A percentile compares a stretch with the other conserved stretches of the same genome.
Conservation (phyloP, 139 green algal species). For the Chlamydomonas sp. region DNA sequence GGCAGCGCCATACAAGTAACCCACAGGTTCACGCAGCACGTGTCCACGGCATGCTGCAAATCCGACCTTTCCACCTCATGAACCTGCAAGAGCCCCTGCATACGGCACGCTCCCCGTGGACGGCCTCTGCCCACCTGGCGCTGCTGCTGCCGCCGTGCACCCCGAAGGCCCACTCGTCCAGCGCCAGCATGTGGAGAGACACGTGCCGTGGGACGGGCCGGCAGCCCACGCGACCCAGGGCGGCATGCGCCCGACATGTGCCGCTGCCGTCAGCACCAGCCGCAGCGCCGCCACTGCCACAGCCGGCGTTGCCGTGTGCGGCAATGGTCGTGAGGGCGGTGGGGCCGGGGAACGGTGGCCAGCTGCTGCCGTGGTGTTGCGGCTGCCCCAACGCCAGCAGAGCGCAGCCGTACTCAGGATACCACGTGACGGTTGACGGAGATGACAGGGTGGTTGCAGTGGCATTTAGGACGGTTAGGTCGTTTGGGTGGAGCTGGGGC, state of each 20-base stretch:
- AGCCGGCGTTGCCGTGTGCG: too few relatives aligned
- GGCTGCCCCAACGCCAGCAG: slow-evolving; percentile 1
- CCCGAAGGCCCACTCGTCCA: slow-evolving; percentile 35
- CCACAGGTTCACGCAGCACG: too few relatives aligned
- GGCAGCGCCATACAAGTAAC: too few relatives aligned
- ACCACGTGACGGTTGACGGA: not conserved
- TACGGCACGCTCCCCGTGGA: not conserved
- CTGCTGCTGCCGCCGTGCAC: slow-evolving; percentile 7
- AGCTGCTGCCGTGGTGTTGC: not conserved
- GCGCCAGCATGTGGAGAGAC: slow-evolving; percentile 8
- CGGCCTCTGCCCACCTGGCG: not conserved
- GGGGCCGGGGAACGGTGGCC: not conserved
- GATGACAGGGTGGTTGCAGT: too few relatives aligned
- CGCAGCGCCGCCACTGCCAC: too few relatives aligned
- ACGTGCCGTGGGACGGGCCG: not conserved
- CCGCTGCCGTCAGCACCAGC: not conserved
- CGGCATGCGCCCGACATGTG: not conserved
- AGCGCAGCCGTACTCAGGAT: slow-evolving; percentile 17
- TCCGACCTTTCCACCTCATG: too few relatives aligned
- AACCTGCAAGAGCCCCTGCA: too few relatives aligned
- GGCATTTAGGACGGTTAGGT: too few relatives aligned
- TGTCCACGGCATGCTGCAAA: too few relatives aligned
- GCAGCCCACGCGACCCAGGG: not conserved
- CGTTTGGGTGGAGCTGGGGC: too few relatives aligned
- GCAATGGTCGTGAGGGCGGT: not conserved